These are phyloP conservation scores for Exophiala sp. DNA, from an alignment of 2,329 filamentous ascomycete genomes.

Conservation along the genomic window DNA sequence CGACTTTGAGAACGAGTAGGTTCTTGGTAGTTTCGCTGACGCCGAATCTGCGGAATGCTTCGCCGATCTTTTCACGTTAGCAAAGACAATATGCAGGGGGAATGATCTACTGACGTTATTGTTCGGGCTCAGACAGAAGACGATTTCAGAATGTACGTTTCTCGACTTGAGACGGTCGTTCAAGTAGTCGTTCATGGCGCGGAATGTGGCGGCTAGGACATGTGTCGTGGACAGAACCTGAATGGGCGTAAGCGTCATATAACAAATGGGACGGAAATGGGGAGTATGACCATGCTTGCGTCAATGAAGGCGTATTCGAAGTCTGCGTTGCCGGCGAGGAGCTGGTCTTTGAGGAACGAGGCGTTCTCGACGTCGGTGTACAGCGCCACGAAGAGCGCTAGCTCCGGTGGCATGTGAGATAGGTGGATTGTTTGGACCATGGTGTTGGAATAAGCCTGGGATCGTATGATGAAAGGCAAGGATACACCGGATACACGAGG, in stretches of 20 bases:
- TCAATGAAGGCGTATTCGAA: constrained; percentile 96
- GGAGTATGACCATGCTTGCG: constrained; percentile 63
- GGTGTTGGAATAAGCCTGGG: too few relatives aligned
- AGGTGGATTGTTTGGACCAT: constrained; percentile 65
- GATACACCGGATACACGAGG: too few relatives aligned
- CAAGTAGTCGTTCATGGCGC: constrained; percentile 66
- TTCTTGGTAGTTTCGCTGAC: constrained; percentile 66
- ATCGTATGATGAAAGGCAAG: too few relatives aligned
- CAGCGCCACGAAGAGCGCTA: constrained; percentile 69
- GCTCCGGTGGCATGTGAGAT: constrained; percentile 67
- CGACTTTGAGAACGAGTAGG: constrained; percentile 79
- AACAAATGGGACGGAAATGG: neutral
- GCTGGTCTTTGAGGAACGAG: constrained; percentile 72
- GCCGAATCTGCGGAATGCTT: constrained; percentile 86
- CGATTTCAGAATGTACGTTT: constrained; percentile 86
- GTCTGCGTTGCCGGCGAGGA: constrained; percentile 75
- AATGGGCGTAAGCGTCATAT: neutral
- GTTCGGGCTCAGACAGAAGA: constrained; percentile 73
- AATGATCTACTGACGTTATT: constrained; percentile 63
- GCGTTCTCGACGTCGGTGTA: constrained; percentile 77
- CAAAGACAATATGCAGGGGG: neutral
- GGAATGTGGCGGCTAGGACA: constrained; percentile 70
- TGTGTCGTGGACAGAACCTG: constrained; percentile 71
- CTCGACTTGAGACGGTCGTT: constrained; percentile 67
- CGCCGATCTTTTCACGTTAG: constrained; percentile 65